Evolutionary conservation across 2,329 filamentous ascomycete genomes (phyloP).

Genomic region (Coniochaeta sp.): DNA sequence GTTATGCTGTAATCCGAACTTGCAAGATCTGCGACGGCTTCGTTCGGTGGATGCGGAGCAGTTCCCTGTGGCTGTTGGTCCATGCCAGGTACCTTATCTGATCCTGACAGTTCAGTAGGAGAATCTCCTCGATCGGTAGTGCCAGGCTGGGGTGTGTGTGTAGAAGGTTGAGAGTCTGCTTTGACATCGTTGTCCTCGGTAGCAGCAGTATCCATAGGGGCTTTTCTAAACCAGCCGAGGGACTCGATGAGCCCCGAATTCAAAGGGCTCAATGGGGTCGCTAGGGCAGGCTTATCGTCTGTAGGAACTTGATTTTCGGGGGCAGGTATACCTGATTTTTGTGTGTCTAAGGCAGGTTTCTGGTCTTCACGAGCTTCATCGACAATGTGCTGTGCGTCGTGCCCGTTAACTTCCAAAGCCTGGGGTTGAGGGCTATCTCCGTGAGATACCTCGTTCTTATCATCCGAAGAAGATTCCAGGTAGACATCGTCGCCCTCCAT

Average conservation of each 20-base stretch:
- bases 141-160: neutral
- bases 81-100: neutral
- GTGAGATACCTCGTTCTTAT: conserved; percentile 16
- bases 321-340: neutral
- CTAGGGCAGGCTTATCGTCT: neutral
- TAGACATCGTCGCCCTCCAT: conserved; percentile 17
- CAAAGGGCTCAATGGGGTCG: neutral
- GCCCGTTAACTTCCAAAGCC: conserved; percentile 7
- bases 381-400: neutral
- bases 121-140: neutral
- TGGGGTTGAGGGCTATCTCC: conserved; percentile 4
- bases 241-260: neutral
- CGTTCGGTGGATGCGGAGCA: neutral
- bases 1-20: neutral
- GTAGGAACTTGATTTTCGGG: neutral
- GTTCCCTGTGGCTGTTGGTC: neutral
- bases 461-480: neutral
- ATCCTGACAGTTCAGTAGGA: neutral
- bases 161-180: neutral
- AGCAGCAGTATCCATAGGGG: neutral
- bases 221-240: neutral
- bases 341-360: neutral
- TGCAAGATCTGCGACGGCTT: neutral
- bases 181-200: neutral
- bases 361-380: neutral